Percentiles rank a stretch among this genome's conserved stretches.
phyloP scores from a whole-genome alignment of 768 basidiomycete genomes.

The Agrocybe chaxingu region DNA sequence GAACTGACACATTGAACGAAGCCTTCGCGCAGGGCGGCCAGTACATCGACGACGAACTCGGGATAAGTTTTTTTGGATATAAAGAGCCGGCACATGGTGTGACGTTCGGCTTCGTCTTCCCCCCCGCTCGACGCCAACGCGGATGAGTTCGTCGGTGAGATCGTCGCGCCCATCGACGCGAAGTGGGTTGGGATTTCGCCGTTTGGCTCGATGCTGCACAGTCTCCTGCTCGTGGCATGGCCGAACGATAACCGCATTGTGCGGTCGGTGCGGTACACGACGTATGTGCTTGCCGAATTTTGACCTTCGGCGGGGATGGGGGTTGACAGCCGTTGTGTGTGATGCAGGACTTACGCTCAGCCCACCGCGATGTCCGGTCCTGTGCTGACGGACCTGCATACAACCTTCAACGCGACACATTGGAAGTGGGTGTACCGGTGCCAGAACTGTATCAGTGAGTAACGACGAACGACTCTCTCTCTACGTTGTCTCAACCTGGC shows the following conservation, averaged over 20 bases:
- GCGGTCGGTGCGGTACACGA: slow-evolving; percentile 48
- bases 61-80: slow-evolving; percentile 48
- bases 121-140: slow-evolving; percentile 42
- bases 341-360: slow-evolving; percentile 43
- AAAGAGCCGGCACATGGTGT: slow-evolving; percentile 40
- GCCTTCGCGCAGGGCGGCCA: slow-evolving; percentile 42
- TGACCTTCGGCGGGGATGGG: background rate
- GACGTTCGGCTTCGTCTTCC: slow-evolving; percentile 51
- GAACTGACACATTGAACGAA: slow-evolving; percentile 21
- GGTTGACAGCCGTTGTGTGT: background rate
- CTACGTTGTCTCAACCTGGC: background rate
- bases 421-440: slow-evolving; percentile 71
- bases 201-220: slow-evolving; percentile 51
- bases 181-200: slow-evolving; percentile 56
- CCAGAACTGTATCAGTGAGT: slow-evolving; percentile 61
- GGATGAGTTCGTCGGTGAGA: slow-evolving; percentile 61
- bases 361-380: slow-evolving; percentile 51
- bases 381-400: slow-evolving; percentile 47
- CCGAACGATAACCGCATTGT: slow-evolving; percentile 52
- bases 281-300: slow-evolving; percentile 33
- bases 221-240: slow-evolving; percentile 61
- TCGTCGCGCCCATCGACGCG: slow-evolving; percentile 51
- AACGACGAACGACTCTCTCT: too few relatives aligned
- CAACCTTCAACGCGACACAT: slow-evolving; percentile 54
- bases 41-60: slow-evolving; percentile 51